Percentiles rank a stretch among this genome's conserved stretches.
phyloP scores from a whole-genome alignment of 805 yeast species.

The Yarrowia yakushimensis region DNA sequence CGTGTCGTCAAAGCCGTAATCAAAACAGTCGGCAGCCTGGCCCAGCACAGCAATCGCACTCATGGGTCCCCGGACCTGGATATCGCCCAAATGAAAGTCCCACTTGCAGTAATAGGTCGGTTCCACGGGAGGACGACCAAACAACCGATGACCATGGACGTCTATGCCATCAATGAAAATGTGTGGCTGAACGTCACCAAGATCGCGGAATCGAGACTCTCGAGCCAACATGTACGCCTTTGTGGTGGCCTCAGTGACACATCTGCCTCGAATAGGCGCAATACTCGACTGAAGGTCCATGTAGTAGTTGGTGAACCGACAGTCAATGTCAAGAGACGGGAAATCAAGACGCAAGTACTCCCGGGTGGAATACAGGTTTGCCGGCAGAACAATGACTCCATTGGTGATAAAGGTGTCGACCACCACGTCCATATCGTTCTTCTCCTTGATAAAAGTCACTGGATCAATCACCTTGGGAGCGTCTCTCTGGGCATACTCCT shows the following conservation, averaged over 20 bases:
- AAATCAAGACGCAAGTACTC: constrained; percentile 62
- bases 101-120: constrained; percentile 88
- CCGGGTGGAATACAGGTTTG: constrained; percentile 59
- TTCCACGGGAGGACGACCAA: constrained; percentile 85
- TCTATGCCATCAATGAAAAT: constrained; percentile 55
- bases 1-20: constrained; percentile 61
- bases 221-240: constrained; percentile 27
- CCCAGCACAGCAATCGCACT: constrained; percentile 37
- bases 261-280: constrained; percentile 50
- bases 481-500: constrained; percentile 57
- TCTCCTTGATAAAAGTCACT: constrained; percentile 28
- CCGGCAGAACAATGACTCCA: constrained; percentile 73
- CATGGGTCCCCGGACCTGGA: constrained; percentile 49
- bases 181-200: constrained; percentile 38
- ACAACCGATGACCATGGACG: constrained; percentile 86
- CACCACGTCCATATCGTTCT: constrained; percentile 74
- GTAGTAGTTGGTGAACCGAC: constrained; percentile 85
- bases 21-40: constrained; percentile 47
- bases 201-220: constrained; percentile 2
- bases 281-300: constrained; percentile 85
- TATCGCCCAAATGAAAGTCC: constrained; percentile 70
- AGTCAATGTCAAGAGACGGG: constrained; percentile 66
- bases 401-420: constrained; percentile 65
- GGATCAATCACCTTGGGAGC: constrained; percentile 29
- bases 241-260: constrained; percentile 27